Evolutionary conservation across 768 basidiomycete genomes (phyloP), one percentile per base, ranked within the genome.

Genomic region (Collybiopsis luxurians): DNA sequence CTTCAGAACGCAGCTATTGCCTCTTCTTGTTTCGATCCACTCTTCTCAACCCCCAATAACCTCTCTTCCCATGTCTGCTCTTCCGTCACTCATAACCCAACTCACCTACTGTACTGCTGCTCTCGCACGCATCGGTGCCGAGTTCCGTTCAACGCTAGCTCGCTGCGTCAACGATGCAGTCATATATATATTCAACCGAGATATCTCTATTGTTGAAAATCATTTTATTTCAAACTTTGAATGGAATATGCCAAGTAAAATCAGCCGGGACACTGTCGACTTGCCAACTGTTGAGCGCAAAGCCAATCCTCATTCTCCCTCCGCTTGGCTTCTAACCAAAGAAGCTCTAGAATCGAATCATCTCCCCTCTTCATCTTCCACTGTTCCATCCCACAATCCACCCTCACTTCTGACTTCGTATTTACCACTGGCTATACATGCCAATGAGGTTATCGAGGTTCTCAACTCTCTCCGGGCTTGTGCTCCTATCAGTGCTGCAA

Each of bases 31-130:
- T 9, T 80, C 85, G 48, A 79, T 38, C 5, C 40, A 53, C 15
- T 42, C 51, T 4, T 39, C 4, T 12, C 19, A 53, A 28, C 53
- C 53, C 17, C 53, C 43, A 15, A 43, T 97, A 15, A 82, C 86
- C 0, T 80, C 78, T 11, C 77, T 85, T 19, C 73, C 85, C 28
- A 75, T 87, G 13, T 65, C 89, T 19, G 74, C 90, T 23, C 79
- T 96, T 60, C 80, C 92, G 21, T 85, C 95, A 34, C 79, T 95
- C 42, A 83, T 97, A 56, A 96, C 95, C 0, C 96, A 98, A 64
- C 81, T 98, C 44, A 89, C 90, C 11, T 98, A 98, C 71, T 97
- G 95, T 67, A 86, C 94, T 9, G 84, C 86, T 17, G 94, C 95
- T 0, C 97, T 97, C 66, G 80, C 92, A 0, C 84, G 95, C n/a